Percentiles rank a stretch among this genome's conserved stretches.
These are phyloP conservation scores for Thraustochytrium striatum DNA, from an alignment of 352 stramenopile genomes.

Conservation along the genomic window DNA sequence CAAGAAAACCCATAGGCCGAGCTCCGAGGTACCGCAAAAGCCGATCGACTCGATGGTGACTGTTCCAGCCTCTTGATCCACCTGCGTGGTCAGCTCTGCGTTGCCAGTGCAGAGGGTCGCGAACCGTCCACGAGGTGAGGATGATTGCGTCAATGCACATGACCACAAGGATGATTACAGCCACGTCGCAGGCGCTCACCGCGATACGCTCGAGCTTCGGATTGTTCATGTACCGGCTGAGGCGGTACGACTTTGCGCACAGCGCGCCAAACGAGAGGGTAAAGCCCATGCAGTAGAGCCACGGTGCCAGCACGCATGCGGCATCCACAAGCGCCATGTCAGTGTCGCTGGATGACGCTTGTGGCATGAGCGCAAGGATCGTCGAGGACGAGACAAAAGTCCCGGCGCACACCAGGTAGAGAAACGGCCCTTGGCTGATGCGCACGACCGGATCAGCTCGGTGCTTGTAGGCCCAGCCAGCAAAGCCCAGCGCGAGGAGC, in stretches of 20 bases:
- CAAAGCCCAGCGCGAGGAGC: neutral
- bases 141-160: constrained; percentile 1
- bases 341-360: neutral
- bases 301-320: neutral
- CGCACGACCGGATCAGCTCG: neutral
- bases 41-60: no score
- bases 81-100: no score
- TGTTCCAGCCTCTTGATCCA: no score
- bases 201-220: neutral
- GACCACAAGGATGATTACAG: neutral
- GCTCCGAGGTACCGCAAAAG: no score
- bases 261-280: neutral
- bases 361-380: neutral
- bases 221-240: neutral
- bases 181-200: neutral
- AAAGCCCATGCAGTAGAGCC: neutral
- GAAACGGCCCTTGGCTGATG: neutral
- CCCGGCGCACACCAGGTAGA: neutral
- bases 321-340: neutral
- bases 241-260: neutral
- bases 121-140: constrained; percentile 7
- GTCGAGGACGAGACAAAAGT: neutral
- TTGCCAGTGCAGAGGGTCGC: constrained; percentile 19
- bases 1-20: constrained; percentile 10
- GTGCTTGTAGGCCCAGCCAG: neutral